These are phyloP conservation scores for Penicillium egyptiacum DNA, from an alignment of 495 filamentous ascomycete species.

Conservation along the genomic window DNA sequence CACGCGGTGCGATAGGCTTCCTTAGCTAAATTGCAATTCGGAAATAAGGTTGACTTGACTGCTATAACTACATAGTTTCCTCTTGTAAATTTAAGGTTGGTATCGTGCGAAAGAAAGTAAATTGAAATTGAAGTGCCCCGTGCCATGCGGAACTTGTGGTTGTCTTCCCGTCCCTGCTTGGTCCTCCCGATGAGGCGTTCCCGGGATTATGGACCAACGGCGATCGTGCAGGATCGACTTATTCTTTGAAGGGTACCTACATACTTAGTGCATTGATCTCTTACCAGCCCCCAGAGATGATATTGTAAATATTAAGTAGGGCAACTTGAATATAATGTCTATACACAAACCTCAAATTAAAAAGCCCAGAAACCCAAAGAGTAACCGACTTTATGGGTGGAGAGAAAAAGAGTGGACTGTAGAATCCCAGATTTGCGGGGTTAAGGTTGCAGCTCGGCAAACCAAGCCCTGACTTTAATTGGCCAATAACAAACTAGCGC, in stretches of 20 bases:
- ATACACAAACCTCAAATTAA: background rate
- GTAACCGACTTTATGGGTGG: background rate
- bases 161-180: background rate
- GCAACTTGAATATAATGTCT: background rate
- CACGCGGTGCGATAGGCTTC: background rate
- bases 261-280: background rate
- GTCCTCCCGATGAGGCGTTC: conserved; percentile 9
- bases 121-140: background rate
- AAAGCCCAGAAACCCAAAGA: background rate
- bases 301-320: background rate
- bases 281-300: background rate
- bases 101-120: background rate
- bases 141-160: background rate
- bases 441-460: conserved; percentile 32
- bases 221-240: conserved; percentile 6
- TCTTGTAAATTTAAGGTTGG: background rate
- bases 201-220: conserved; percentile 10
- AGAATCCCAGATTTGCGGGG: conserved; percentile 26
- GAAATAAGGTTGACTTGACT: background rate
- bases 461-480: background rate
- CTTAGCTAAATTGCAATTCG: background rate
- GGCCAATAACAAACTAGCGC: conserved; percentile 9
- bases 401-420: background rate
- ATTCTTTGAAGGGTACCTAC: background rate
- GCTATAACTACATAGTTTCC: background rate